Evolutionary conservation across 192 early-diverging fungal genomes (phyloP).

Genomic region (Spinellus fusiger): DNA sequence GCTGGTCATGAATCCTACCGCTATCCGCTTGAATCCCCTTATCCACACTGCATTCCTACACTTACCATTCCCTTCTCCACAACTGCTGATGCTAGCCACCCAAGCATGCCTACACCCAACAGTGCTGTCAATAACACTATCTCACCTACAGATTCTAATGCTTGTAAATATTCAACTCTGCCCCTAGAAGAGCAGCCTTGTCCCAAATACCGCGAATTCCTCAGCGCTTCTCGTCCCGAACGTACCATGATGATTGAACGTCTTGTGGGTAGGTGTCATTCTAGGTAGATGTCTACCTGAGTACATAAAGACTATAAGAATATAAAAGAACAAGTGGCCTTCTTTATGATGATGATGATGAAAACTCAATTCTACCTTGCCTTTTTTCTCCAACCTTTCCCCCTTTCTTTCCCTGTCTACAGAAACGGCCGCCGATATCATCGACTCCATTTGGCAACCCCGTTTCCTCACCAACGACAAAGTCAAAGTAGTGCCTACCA

Average conservation of each 20-base stretch:
- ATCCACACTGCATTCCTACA: no score
- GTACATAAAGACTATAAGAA: no score
- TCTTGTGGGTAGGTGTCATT: slow-evolving; percentile 5
- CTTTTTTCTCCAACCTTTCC: no score
- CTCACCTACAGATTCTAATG: not conserved
- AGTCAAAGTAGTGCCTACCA: slow-evolving; percentile 44
- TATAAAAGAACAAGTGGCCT: no score
- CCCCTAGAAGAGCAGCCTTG: slow-evolving; percentile 8
- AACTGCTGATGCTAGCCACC: no score
- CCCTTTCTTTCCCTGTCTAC: slow-evolving; percentile 1
- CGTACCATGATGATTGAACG: slow-evolving; percentile 10
- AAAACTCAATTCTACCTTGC: no score
- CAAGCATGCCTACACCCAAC: not conserved
- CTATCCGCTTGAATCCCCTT: no score
- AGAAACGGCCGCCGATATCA: slow-evolving; percentile 60
- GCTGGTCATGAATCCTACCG: no score
- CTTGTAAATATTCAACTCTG: not conserved
- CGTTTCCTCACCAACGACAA: slow-evolving; percentile 26
- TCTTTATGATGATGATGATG: no score
- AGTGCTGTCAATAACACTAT: not conserved
- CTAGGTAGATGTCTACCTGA: no score
- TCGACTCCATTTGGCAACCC: slow-evolving; percentile 52
- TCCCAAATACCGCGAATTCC: slow-evolving; percentile 12
- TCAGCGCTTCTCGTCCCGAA: slow-evolving; percentile 5
- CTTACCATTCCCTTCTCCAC: no score